phyloP scores from a whole-genome alignment of 768 basidiomycete species.

The Tephrocybe rancida region DNA sequence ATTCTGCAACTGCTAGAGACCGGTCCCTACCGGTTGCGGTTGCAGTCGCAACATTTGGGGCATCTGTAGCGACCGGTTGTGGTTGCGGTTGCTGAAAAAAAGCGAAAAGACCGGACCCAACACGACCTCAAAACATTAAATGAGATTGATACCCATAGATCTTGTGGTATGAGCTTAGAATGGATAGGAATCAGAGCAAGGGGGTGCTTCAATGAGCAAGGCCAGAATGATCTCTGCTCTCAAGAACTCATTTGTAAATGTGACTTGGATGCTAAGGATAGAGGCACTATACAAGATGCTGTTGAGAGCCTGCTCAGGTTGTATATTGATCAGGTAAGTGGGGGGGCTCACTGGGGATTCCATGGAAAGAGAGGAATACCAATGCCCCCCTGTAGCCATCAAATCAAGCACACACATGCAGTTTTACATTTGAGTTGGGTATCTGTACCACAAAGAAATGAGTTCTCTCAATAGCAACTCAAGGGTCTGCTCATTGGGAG shows the following conservation, averaged over 20 bases:
- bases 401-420: constrained; percentile 22
- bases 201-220: constrained; percentile 11
- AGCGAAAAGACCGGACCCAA: too few species aligned
- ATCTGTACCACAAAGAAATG: constrained; percentile 15
- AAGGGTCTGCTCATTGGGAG: neutral
- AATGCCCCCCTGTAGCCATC: constrained; percentile 9
- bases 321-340: neutral
- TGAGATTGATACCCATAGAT: constrained; percentile 18
- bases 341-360: constrained; percentile 19
- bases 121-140: too few species aligned
- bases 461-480: constrained; percentile 10
- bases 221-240: constrained; percentile 16
- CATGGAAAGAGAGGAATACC: constrained; percentile 22
- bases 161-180: neutral
- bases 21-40: too few species aligned
- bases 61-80: too few species aligned
- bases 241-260: constrained; percentile 20
- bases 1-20: too few species aligned
- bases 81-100: too few species aligned
- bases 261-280: constrained; percentile 20
- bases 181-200: constrained; percentile 15
- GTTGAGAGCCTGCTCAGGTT: too few species aligned
- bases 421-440: constrained; percentile 1
- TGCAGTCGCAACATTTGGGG: too few species aligned
- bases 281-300: constrained; percentile 17